Percentiles rank a stretch among this genome's conserved stretches.
Conservation (phyloP, 371 early-diverging fungal genomes). For the Mucor irregularis region DNA sequence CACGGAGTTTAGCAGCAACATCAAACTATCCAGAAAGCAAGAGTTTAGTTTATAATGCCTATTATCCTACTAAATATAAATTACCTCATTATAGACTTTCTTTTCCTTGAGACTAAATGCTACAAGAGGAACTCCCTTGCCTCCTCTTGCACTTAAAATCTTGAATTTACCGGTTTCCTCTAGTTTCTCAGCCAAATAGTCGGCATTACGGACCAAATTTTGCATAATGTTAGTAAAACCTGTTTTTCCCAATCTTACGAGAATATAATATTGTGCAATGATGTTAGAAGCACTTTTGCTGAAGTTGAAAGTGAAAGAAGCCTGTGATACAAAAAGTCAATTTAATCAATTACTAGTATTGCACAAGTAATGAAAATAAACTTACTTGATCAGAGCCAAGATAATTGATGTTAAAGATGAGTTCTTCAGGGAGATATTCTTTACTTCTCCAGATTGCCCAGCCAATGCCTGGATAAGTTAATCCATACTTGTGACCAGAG, state of each 20-base stretch:
- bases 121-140: slow-evolving; percentile 65
- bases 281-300: slow-evolving; percentile 65
- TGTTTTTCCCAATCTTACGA: slow-evolving; percentile 62
- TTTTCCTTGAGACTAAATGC: slow-evolving; percentile 56
- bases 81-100: slow-evolving; percentile 32
- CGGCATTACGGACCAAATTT: slow-evolving; percentile 44
- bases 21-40: slow-evolving; percentile 39
- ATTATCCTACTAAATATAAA: too few species aligned
- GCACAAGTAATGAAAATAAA: background rate
- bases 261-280: slow-evolving; percentile 71
- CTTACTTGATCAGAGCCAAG: slow-evolving; percentile 51
- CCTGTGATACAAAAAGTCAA: slow-evolving; percentile 6
- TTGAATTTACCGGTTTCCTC: slow-evolving; percentile 60
- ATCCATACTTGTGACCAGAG: slow-evolving; percentile 80
- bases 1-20: slow-evolving; percentile 48
- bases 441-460: slow-evolving; percentile 69
- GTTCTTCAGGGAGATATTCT: slow-evolving; percentile 61
- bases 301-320: slow-evolving; percentile 75
- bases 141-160: slow-evolving; percentile 50
- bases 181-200: slow-evolving; percentile 50
- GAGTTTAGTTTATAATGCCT: background rate
- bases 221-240: slow-evolving; percentile 66
- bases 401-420: slow-evolving; percentile 73
- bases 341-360: background rate
- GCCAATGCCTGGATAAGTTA: slow-evolving; percentile 70